These are phyloP conservation scores for Hirsutella minnesotensis DNA, from an alignment of 2,329 filamentous ascomycete species.

Conservation along the genomic window DNA sequence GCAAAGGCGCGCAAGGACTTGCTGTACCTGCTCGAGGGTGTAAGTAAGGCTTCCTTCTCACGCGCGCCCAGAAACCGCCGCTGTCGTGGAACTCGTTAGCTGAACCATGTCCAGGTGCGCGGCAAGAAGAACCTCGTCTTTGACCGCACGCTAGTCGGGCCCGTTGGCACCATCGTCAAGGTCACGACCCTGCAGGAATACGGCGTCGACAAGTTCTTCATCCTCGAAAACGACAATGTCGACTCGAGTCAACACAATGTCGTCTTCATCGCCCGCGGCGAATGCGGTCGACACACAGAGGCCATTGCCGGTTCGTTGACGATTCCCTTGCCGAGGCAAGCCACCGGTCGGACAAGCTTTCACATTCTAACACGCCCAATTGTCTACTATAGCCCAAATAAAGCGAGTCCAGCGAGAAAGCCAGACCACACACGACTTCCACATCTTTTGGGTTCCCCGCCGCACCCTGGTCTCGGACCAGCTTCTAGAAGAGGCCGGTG, in stretches of 20 bases:
- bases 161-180: constrained; percentile 84
- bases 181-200: constrained; percentile 94
- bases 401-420: constrained; percentile 80
- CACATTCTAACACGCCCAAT: background rate
- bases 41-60: constrained; percentile 47
- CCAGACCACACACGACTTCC: constrained; percentile 87
- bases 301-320: constrained; percentile 69
- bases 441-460: constrained; percentile 90
- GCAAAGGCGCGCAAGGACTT: constrained; percentile 81
- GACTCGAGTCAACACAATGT: constrained; percentile 92
- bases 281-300: constrained; percentile 74
- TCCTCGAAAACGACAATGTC: constrained; percentile 89
- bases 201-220: constrained; percentile 94
- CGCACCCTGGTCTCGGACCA: constrained; percentile 86
- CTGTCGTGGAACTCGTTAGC: constrained; percentile 4
- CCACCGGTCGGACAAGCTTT: background rate
- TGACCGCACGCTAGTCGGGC: constrained; percentile 79
- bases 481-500: constrained; percentile 82
- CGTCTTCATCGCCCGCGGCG: constrained; percentile 83
- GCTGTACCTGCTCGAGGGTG: constrained; percentile 82
- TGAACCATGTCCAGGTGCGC: constrained; percentile 54
- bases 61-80: background rate
- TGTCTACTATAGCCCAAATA: constrained; percentile 63
- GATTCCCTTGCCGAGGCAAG: background rate
- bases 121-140: constrained; percentile 98